These are phyloP conservation scores for Chaetomidium leptoderma DNA, from an alignment of 495 filamentous ascomycete species.

Conservation along the genomic window DNA sequence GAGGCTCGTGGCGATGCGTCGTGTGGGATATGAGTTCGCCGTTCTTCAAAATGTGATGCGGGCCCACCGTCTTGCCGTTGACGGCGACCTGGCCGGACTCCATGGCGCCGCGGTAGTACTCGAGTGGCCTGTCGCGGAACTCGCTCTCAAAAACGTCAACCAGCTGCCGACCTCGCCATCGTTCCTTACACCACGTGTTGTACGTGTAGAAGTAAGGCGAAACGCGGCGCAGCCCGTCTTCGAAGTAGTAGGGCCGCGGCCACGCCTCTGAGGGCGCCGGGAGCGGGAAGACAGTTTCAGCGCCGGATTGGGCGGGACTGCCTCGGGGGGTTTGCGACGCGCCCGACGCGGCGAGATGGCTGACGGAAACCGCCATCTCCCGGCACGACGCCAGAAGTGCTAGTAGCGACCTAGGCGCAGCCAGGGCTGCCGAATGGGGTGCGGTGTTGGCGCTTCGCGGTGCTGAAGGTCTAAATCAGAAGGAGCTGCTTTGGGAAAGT, in stretches of 20 bases:
- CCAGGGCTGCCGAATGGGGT: neutral
- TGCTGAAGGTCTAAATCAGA: neutral
- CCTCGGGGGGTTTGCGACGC: neutral
- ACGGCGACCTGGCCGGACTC: constrained; percentile 67
- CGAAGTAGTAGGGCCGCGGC: constrained; percentile 71
- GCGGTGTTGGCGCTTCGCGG: neutral
- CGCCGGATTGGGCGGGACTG: neutral
- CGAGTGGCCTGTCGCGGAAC: constrained; percentile 77
- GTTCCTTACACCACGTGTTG: constrained; percentile 86
- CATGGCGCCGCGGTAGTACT: constrained; percentile 87
- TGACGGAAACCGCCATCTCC: constrained; percentile 5
- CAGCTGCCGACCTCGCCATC: constrained; percentile 72
- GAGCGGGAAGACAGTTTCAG: neutral
- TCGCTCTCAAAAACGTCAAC: constrained; percentile 79
- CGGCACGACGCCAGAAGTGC: constrained; percentile 3
- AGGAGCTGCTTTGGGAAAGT: no score
- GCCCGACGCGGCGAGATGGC: constrained; percentile 1
- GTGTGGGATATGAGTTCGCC: constrained; percentile 86
- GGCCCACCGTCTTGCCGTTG: constrained; percentile 60
- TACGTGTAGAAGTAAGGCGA: constrained; percentile 91
- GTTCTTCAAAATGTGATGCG: constrained; percentile 44
- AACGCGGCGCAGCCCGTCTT: constrained; percentile 74
- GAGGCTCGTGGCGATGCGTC: constrained; percentile 92
- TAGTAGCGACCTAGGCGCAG: neutral
- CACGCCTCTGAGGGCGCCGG: constrained; percentile 57